Conservation (phyloP, 306 rosid genomes). For the Sicyos baderoa region DNA sequence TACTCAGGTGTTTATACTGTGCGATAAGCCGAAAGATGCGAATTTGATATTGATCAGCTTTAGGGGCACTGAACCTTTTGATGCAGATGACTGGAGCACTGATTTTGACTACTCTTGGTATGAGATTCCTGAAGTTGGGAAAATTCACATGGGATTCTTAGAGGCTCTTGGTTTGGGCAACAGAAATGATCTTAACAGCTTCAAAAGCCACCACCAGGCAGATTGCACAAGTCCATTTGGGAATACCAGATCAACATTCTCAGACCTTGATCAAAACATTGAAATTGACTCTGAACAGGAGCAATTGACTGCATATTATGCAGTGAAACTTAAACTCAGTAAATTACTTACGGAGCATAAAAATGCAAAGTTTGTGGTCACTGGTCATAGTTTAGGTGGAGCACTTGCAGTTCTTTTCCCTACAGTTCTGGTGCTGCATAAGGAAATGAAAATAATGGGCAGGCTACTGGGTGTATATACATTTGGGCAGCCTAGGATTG, state of each 20-base stretch:
- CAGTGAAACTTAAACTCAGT: slow-evolving; percentile 39
- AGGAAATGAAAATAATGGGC: slow-evolving; percentile 48
- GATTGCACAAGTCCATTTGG: not conserved
- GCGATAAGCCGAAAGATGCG: slow-evolving; percentile 59
- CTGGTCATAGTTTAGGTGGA: slow-evolving; percentile 80
- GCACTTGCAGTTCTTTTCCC: slow-evolving; percentile 68
- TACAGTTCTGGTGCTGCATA: slow-evolving; percentile 49
- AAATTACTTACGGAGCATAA: slow-evolving; percentile 53
- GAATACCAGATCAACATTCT: not conserved
- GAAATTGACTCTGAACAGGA: slow-evolving; percentile 18
- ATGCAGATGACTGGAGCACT: slow-evolving; percentile 62
- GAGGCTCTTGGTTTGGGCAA: slow-evolving; percentile 77
- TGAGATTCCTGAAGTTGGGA: slow-evolving; percentile 54
- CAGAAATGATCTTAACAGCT: slow-evolving; percentile 36
- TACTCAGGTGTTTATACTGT: slow-evolving; percentile 56
- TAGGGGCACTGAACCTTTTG: slow-evolving; percentile 70
- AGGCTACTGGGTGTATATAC: slow-evolving; percentile 59
- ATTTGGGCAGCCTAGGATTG: slow-evolving; percentile 73
- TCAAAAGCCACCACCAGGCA: slow-evolving; percentile 30
- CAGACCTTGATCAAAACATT: slow-evolving; percentile 8
- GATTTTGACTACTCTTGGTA: slow-evolving; percentile 84
- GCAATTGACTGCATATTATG: slow-evolving; percentile 46
- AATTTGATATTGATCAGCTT: slow-evolving; percentile 61
- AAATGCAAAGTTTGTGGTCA: slow-evolving; percentile 57
- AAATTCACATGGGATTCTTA: slow-evolving; percentile 67